Evolutionary conservation across 352 stramenopile genomes (phyloP).

Genomic region (Globisporangium solare): DNA sequence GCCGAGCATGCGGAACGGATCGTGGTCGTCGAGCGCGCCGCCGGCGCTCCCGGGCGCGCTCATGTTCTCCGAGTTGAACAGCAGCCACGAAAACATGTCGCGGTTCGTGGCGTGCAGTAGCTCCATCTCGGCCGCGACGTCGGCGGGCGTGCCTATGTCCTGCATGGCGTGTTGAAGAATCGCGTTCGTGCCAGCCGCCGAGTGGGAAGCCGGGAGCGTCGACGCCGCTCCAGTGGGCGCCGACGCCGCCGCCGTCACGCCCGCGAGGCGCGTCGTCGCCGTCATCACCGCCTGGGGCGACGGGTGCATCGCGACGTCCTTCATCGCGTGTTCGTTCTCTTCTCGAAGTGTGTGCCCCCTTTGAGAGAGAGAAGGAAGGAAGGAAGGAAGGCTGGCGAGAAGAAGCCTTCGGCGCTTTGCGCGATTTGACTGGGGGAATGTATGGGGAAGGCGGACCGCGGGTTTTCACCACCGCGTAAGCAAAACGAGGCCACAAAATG

Average conservation of each 20-base stretch:
- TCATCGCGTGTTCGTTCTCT: constrained; percentile 15
- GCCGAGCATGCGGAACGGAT: constrained; percentile 64
- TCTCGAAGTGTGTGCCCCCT: neutral
- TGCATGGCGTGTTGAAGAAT: constrained; percentile 15
- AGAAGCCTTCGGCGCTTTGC: neutral
- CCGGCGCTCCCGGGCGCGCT: constrained; percentile 26
- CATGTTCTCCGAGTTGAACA: constrained; percentile 87
- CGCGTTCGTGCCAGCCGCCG: neutral
- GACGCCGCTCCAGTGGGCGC: neutral
- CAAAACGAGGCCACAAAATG: neutral
- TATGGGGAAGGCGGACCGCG: neutral
- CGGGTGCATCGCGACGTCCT: constrained; percentile 14
- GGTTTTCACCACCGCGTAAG: neutral
- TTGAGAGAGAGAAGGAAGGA: too few relatives aligned
- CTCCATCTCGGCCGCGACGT: constrained; percentile 53
- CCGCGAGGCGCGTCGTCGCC: constrained; percentile 6
- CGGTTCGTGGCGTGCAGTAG: constrained; percentile 63
- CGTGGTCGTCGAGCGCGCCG: constrained; percentile 47
- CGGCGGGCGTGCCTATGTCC: constrained; percentile 21
- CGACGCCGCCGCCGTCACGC: constrained; percentile 6
- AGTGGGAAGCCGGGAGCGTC: neutral
- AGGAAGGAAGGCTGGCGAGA: too few relatives aligned
- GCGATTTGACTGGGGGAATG: constrained; percentile 8
- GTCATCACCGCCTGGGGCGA: constrained; percentile 6
- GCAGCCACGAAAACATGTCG: constrained; percentile 83